A percentile compares a stretch with the other conserved stretches of the same genome.
phyloP scores from a whole-genome alignment of 1,284 basidiomycete species.

The Ceratobasidium theobromae region DNA sequence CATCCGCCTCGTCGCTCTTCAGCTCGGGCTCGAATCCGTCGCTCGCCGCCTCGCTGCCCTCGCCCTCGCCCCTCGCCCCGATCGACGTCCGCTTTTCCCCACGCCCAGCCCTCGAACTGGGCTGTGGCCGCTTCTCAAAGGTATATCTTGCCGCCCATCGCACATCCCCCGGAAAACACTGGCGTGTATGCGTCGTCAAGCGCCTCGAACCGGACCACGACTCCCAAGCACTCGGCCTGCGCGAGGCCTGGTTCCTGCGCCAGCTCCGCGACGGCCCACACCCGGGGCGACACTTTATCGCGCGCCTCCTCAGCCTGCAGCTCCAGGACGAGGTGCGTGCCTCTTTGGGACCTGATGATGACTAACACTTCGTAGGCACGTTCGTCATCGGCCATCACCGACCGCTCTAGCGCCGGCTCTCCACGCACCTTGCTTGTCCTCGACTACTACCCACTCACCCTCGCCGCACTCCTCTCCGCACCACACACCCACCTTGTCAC shows the following conservation, averaged over 20 bases:
- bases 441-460: constrained; percentile 26
- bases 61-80: constrained; percentile 22
- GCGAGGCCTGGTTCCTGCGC: constrained; percentile 50
- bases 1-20: constrained; percentile 34
- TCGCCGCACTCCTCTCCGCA: constrained; percentile 22
- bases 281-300: constrained; percentile 31
- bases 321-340: constrained; percentile 29
- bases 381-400: background rate
- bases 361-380: constrained; percentile 1
- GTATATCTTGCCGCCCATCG: constrained; percentile 47
- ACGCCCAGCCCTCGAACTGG: constrained; percentile 44
- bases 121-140: constrained; percentile 47
- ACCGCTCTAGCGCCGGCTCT: background rate
- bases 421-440: constrained; percentile 10
- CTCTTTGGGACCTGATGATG: constrained; percentile 5
- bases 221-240: constrained; percentile 47
- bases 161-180: constrained; percentile 34
- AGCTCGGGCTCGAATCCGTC: constrained; percentile 39
- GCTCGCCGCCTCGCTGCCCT: constrained; percentile 35
- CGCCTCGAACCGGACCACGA: constrained; percentile 46
- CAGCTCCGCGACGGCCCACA: constrained; percentile 38
- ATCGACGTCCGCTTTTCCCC: constrained; percentile 41
- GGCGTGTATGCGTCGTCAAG: constrained; percentile 50
- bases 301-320: constrained; percentile 31
- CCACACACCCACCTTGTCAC: constrained; percentile 30